Evolutionary conservation across 257 asterid species (phyloP), one percentile per base, ranked within the genome.

Genomic region (Capsicum baccatum): DNA sequence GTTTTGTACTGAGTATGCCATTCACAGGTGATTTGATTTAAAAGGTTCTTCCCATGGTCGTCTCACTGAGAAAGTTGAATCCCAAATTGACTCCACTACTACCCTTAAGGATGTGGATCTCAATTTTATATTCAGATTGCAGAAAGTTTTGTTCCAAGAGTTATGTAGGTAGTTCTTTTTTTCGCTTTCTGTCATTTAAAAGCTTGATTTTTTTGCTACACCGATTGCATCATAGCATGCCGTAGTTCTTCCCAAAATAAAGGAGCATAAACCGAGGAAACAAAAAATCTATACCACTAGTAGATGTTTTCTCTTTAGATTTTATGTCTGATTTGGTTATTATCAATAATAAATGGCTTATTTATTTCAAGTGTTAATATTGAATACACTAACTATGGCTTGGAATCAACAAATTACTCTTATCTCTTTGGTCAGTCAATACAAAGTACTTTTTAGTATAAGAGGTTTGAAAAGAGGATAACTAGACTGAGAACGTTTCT

Each of bases 31-130:
- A 10, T 96, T 93, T 56, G 98, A 94, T 91, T 86, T 96, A 87
- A 96, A 96, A 83, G 99, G 99, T 67, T 96, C 99, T 79, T 96
- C 98, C 79, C 97, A 89, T 21, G 99, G 99, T 12, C 98, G 98
- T 13, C 76, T 91, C 78, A 90, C 98, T 26, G 90, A 83, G 52
- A 96, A 91, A 84, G 90, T 91, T 26, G 94, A 91, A 83, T 90
- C 95, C 4, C 92, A 92, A 89, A 94, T 93, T 42, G 97, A 93
- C 83, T 83, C 97, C 15, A 85, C 97, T 1, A 94, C 97, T 57
- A 96, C 98, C 35, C 97, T 96, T 86, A 96, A 96, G 91, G 98
- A 96, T 90, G 94, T 96, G 37, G 99, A 96, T 90, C 91, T 96
- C 88, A 94, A 92, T 83, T 93, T 93, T 85, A 86, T 94, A 63